Base-by-base conservation (phyloP, 202 grass and related monocot genomes). In the Dendrocalamus latiflorus region DNA sequence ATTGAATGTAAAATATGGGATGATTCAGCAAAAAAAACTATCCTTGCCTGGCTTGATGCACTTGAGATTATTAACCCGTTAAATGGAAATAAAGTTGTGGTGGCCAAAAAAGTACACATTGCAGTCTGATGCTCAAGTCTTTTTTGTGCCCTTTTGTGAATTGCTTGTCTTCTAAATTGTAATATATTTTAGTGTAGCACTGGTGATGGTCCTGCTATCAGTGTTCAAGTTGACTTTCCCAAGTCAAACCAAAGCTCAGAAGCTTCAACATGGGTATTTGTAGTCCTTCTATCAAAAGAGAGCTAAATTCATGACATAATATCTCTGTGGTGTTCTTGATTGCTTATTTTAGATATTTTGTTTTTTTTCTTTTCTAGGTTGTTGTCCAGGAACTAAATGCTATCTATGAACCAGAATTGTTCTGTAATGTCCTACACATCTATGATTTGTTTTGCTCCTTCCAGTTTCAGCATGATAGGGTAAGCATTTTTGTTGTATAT, bases 381-480 rank as follows among this genome's bases (percentile, higher is more conserved):
- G 77, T 89, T 85, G 39, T 95, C 24, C 87, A 93, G 79, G n/a
- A 82, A 53, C 83, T 95, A 49, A 77, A 76, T 83, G 95, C 66
- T 68, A 82, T 80, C 62, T 98, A 88, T 57, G 92, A 93, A 77
- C 84, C 79, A n/a, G 89, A 87, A 25, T 90, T 98, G 76, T 93
- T 93, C 71, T 43, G 81, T 72, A 82, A 88, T 76, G 65, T 95
- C 57, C 30, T 87, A 24, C 82, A 89, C 66, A 48, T 98, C 61
- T 91, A 86, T 55, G n/a, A 89, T 66, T 39, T 82, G 24, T 81
- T 98, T 70, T 80, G 74, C 64, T 87, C 89, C 55, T 93, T 95
- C 57, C 76, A 91, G 14, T 95, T 94, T 86, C 95, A 98, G 85
- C 89, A 91, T 74, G 86, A 95, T 59, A 93, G 95, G 89, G 95